Evolutionary conservation across 768 basidiomycete genomes (phyloP), one percentile per base, ranked within the genome.

Genomic region (Hypholoma sublateritium): DNA sequence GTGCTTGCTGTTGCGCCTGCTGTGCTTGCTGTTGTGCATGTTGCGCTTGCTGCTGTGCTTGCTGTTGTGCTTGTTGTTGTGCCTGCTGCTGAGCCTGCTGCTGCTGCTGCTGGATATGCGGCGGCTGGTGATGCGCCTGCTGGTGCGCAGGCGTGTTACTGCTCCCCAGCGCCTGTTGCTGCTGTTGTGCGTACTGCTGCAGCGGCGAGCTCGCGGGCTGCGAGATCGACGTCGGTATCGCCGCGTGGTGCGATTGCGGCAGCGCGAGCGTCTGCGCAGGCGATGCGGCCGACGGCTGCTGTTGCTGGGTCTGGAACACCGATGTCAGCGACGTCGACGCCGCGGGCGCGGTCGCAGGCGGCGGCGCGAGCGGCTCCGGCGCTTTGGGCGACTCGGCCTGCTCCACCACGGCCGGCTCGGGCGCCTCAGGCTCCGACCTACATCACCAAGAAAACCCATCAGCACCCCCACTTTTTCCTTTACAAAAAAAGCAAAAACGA

Each of bases 271-370:
- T 59, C 58, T 70, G 74, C 34, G 64, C 50, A 34, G 69, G 65
- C n/a, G 70, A 65, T 21, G 71, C 69, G 36, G 71, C 72, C 35
- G n/a, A n/a, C n/a, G n/a, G n/a, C n/a, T n/a, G n/a, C n/a, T n/a
- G n/a, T n/a, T 75, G 71, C 32, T 74, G 74, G 53, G 78, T 79
- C 50, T 79, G 77, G 70, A 82, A 82, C 36, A 82, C 74, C 25
- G 80, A 78, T 56, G 74, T 55, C 52, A 76, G 66, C 9, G 72
- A 66, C 62, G 69, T 62, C 24, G 72, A 70, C 47, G 77, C 59
- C 55, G 77, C 67, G 65, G 83, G 59, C 57, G 75, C 67, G 55
- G 77, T 70, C 52, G 73, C 62, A 21, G 70, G 64, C 2, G 73
- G 62, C 34, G 74, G 69, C 36, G 70, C 65, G 28, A 48, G 17